A percentile compares a stretch with the other conserved stretches of the same genome.
These are phyloP conservation scores for Dioscorea dumetorum DNA, from an alignment of 106 monocot species.

Conservation along the genomic window DNA sequence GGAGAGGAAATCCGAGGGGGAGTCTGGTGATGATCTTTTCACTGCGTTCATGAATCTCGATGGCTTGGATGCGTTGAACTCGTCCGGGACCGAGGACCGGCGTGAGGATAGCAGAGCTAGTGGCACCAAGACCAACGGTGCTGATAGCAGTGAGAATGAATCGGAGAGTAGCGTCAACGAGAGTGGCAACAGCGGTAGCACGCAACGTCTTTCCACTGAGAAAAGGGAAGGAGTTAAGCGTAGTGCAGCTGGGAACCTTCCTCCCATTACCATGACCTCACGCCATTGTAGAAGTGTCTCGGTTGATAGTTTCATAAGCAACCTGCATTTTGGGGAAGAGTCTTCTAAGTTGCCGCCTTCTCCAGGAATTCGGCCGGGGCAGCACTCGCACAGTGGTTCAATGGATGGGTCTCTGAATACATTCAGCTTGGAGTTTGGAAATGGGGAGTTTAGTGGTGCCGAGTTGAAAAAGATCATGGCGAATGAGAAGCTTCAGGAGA, in stretches of 20 bases:
- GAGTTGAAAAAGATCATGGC: conserved; percentile 89
- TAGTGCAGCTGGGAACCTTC: conserved; percentile 34
- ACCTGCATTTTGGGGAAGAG: conserved; percentile 61
- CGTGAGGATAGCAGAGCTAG: conserved; percentile 73
- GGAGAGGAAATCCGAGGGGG: conserved; percentile 29
- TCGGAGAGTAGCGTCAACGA: conserved; percentile 49
- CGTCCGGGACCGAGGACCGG: conserved; percentile 68
- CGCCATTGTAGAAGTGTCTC: conserved; percentile 67
- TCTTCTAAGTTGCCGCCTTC: conserved; percentile 53
- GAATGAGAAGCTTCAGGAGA: conserved; percentile 81
- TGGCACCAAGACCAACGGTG: conserved; percentile 62
- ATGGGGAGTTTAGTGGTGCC: conserved; percentile 59
- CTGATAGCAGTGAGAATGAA: conserved; percentile 81
- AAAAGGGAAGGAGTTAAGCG: conserved; percentile 51
- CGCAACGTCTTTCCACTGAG: conserved; percentile 5
- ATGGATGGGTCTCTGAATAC: conserved; percentile 34
- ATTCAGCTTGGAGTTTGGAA: conserved; percentile 81
- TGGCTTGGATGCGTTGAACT: conserved; percentile 58
- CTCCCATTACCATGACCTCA: conserved; percentile 1
- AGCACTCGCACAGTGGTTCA: conserved; percentile 39
- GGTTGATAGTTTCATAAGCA: conserved; percentile 81
- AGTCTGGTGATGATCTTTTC: conserved; percentile 58
- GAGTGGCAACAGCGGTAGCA: conserved; percentile 12
- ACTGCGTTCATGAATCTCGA: conserved; percentile 84
- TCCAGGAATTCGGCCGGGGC: conserved; percentile 14